Conservation (phyloP, 169 alveolate genomes). For the Eimeria brunetti region DNA sequence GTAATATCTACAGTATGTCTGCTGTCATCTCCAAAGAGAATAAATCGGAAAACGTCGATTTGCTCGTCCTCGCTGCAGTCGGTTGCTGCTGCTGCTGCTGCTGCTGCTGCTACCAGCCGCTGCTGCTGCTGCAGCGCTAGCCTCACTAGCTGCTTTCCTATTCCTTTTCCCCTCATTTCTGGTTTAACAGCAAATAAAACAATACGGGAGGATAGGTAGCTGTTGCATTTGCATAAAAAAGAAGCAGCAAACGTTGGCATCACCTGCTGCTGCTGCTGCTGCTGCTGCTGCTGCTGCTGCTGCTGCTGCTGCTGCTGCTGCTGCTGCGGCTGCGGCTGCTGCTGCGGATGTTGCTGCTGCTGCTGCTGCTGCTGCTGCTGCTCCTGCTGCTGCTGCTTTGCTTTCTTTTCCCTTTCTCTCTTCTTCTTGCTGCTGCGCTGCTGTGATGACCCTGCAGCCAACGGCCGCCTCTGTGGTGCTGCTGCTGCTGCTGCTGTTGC, state of each 20-base stretch:
- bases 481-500: no score
- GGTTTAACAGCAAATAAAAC: not conserved
- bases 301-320: not conserved
- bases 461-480: no score
- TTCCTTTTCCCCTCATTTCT: not conserved
- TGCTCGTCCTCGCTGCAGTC: not conserved
- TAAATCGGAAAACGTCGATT: not conserved
- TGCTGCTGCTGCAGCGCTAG: slow-evolving; percentile 33
- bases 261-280: no score
- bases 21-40: no score
- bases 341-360: no score
- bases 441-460: no score
- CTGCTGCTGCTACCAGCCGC: not conserved
- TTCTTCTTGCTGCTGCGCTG: no score
- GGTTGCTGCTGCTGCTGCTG: slow-evolving; percentile 15
- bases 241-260: slow-evolving; percentile 1
- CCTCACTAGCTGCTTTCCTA: not conserved
- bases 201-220: not conserved
- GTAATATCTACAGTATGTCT: no score
- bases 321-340: not conserved
- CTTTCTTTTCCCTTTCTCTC: no score
- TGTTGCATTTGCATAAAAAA: not conserved
- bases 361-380: no score
- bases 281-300: not conserved
- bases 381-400: no score